A percentile compares a stretch with the other conserved stretches of the same genome.
These are phyloP conservation scores for Monosporascus cannonballus DNA, from an alignment of 2,329 filamentous ascomycete species.

Conservation along the genomic window DNA sequence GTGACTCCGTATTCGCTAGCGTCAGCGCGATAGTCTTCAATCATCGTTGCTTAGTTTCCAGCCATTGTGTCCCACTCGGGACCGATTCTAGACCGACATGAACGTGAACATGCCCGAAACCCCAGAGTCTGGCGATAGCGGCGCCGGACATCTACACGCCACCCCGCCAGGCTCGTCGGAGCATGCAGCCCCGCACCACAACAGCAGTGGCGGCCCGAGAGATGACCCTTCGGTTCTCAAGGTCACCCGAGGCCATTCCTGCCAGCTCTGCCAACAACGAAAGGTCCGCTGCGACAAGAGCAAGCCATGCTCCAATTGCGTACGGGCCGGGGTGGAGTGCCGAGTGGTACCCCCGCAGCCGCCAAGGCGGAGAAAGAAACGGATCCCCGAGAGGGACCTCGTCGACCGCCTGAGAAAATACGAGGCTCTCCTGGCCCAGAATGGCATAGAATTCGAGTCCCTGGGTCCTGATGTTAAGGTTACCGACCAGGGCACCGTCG, in stretches of 20 bases:
- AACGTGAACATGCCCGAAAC: constrained; percentile 22
- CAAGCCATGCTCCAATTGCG: constrained; percentile 65
- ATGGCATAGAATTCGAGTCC: constrained; percentile 64
- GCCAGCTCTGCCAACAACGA: constrained; percentile 68
- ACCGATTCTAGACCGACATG: constrained; percentile 13
- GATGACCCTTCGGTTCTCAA: constrained; percentile 42
- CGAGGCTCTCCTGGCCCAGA: constrained; percentile 57
- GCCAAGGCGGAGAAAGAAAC: constrained; percentile 53
- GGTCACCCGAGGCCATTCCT: constrained; percentile 55
- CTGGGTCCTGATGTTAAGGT: constrained; percentile 48
- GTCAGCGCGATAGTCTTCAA: neutral
- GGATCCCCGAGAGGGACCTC: constrained; percentile 64
- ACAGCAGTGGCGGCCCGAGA: constrained; percentile 8
- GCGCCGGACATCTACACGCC: constrained; percentile 19
- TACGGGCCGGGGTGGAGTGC: constrained; percentile 57
- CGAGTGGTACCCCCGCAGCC: constrained; percentile 51
- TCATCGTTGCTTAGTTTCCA: constrained; percentile 3
- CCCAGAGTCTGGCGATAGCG: constrained; percentile 24
- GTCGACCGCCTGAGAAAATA: constrained; percentile 64
- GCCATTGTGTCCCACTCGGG: constrained; percentile 9
- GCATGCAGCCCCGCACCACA: constrained; percentile 24
- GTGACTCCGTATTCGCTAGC: neutral
- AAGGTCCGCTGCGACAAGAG: constrained; percentile 71
- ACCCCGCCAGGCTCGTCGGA: constrained; percentile 21
- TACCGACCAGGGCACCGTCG: constrained; percentile 31